Conservation (phyloP, 805 yeast species). For the Teunomyces atbi region DNA sequence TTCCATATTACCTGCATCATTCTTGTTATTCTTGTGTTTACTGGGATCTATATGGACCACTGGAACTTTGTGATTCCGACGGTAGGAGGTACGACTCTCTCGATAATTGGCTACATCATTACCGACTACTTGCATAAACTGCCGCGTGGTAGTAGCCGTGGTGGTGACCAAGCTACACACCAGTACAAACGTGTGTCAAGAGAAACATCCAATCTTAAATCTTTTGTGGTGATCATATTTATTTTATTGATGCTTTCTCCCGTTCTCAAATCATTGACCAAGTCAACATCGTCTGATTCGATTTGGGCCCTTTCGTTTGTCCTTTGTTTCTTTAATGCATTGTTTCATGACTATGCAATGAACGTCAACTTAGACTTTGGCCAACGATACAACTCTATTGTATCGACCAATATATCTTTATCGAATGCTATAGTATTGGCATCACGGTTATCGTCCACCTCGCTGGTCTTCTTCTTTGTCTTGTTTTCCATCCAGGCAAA, state of each 20-base stretch:
- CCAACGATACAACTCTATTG: constrained; percentile 44
- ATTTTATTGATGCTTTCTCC: constrained; percentile 81
- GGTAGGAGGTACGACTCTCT: constrained; percentile 18
- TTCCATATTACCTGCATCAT: constrained; percentile 64
- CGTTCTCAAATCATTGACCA: constrained; percentile 80
- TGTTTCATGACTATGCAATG: constrained; percentile 66
- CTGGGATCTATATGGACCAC: constrained; percentile 49
- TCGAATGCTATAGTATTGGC: constrained; percentile 88
- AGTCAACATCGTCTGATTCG: constrained; percentile 88
- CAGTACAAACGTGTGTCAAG: constrained; percentile 11
- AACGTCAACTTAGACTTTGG: constrained; percentile 28
- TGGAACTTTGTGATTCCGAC: constrained; percentile 53
- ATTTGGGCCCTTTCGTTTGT: constrained; percentile 91
- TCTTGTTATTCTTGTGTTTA: constrained; percentile 66
- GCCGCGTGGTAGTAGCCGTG: not conserved
- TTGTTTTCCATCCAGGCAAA: constrained; percentile 68
- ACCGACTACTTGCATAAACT: not conserved
- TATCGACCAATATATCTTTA: constrained; percentile 79
- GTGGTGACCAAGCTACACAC: constrained; percentile 2
- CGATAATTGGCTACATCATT: constrained; percentile 33
- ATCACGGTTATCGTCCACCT: constrained; percentile 73
- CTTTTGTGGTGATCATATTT: constrained; percentile 66
- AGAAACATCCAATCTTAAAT: constrained; percentile 43
- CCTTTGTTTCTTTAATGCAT: constrained; percentile 66
- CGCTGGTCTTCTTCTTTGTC: constrained; percentile 80